A percentile compares a stretch with the other conserved stretches of the same genome.
Evolutionary conservation across 495 filamentous ascomycete genomes (phyloP).

Genomic region (Aspergillus coremiiformis): DNA sequence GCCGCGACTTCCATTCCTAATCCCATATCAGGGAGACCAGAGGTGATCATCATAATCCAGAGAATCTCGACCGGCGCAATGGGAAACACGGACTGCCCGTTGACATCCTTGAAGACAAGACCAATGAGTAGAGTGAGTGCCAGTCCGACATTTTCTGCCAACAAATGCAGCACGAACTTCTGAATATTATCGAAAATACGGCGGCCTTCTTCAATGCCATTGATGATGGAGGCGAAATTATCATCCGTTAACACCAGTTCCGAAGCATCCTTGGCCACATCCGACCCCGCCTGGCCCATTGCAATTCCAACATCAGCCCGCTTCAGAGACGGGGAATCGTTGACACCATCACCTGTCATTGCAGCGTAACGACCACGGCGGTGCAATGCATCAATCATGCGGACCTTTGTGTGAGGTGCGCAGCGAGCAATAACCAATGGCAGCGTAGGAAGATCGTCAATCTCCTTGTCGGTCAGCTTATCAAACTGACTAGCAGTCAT

Average conservation of each 20-base stretch:
- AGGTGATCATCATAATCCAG: constrained; percentile 75
- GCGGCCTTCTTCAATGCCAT: constrained; percentile 64
- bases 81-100: constrained; percentile 61
- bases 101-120: constrained; percentile 60
- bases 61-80: constrained; percentile 66
- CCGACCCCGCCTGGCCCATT: constrained; percentile 69
- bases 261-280: constrained; percentile 82
- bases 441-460: constrained; percentile 57
- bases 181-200: constrained; percentile 73
- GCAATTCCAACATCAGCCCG: constrained; percentile 80
- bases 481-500: constrained; percentile 68
- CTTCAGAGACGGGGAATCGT: constrained; percentile 76
- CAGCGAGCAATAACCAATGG: constrained; percentile 66
- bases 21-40: constrained; percentile 66
- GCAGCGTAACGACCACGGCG: constrained; percentile 59
- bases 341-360: constrained; percentile 88
- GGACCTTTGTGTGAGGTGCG: constrained; percentile 64
- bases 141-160: constrained; percentile 67
- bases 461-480: constrained; percentile 52
- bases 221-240: constrained; percentile 77
- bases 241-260: constrained; percentile 76
- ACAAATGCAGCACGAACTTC: constrained; percentile 67
- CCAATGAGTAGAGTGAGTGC: constrained; percentile 62
- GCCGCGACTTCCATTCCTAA: constrained; percentile 63
- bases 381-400: constrained; percentile 72